phyloP scores from a whole-genome alignment of 352 stramenopile genomes.

The Globisporangium barbulae region DNA sequence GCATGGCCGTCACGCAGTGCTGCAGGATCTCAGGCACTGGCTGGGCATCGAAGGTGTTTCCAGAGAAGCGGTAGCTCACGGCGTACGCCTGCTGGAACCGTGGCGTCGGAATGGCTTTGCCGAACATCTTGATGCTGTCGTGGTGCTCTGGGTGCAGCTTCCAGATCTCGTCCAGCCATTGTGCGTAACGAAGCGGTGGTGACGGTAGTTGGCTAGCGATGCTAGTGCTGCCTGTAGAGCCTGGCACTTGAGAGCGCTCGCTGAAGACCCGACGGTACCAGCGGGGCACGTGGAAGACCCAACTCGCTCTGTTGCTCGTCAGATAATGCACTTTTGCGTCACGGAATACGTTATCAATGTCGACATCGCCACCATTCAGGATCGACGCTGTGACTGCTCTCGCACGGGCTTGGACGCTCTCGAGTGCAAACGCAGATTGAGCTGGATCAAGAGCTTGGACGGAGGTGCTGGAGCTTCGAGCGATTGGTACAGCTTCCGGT shows the following conservation, averaged over 20 bases:
- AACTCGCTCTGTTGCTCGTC: slow-evolving; percentile 34
- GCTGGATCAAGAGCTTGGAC: background rate
- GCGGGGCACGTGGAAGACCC: slow-evolving; percentile 52
- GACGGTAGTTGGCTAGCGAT: background rate
- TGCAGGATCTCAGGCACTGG: slow-evolving; percentile 34
- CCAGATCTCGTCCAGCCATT: slow-evolving; percentile 48
- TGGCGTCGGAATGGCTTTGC: slow-evolving; percentile 50
- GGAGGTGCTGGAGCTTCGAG: background rate
- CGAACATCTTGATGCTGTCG: slow-evolving; percentile 70
- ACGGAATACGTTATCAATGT: background rate
- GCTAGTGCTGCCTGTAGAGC: too few species aligned
- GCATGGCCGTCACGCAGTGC: slow-evolving; percentile 42
- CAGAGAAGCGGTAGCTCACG: slow-evolving; percentile 53
- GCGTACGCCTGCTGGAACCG: slow-evolving; percentile 71
- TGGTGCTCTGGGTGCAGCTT: slow-evolving; percentile 49
- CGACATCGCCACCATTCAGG: background rate
- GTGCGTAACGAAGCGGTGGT: background rate
- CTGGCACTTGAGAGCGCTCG: background rate
- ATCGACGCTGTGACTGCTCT: background rate
- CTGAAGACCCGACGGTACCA: slow-evolving; percentile 41
- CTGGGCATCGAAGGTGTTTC: slow-evolving; percentile 45
- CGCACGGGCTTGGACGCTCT: slow-evolving; percentile 27
- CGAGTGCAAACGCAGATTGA: background rate
- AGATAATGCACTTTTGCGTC: slow-evolving; percentile 20
- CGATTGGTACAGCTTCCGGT: background rate